Conservation (phyloP, 305 asterid species). For the Solanum hybrid region DNA sequence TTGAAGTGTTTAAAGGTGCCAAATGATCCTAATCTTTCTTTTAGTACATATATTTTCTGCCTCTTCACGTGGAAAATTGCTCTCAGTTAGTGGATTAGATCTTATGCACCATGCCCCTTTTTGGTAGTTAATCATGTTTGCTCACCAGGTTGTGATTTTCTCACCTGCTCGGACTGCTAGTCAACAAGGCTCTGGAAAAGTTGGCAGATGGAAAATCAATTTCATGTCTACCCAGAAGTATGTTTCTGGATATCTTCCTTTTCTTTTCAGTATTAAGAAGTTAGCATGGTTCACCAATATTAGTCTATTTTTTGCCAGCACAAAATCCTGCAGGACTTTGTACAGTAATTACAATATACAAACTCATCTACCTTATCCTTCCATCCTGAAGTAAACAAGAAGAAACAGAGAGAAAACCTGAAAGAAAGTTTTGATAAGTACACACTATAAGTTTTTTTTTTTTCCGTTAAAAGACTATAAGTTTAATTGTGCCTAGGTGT, state of each 20-base stretch:
- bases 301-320: neutral
- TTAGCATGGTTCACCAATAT: neutral
- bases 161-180: slow-evolving; percentile 91
- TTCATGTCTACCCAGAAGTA: slow-evolving; percentile 83
- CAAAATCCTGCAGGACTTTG: neutral
- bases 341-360: neutral
- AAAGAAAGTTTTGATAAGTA: neutral
- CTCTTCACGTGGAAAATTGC: neutral
- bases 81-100: neutral
- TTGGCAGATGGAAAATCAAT: slow-evolving; percentile 86
- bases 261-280: neutral
- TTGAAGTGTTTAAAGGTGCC: neutral
- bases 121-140: neutral
- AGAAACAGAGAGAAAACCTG: neutral
- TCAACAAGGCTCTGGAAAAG: slow-evolving; percentile 94
- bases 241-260: slow-evolving; percentile 8
- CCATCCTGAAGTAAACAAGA: neutral
- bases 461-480: too few relatives aligned
- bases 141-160: slow-evolving; percentile 36
- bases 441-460: too few relatives aligned
- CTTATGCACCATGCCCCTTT: neutral
- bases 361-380: neutral
- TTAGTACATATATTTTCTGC: neutral
- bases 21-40: neutral
- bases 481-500: neutral